Evolutionary conservation across 2,329 filamentous ascomycete genomes (phyloP).

Genomic region (Beauveria sp.): DNA sequence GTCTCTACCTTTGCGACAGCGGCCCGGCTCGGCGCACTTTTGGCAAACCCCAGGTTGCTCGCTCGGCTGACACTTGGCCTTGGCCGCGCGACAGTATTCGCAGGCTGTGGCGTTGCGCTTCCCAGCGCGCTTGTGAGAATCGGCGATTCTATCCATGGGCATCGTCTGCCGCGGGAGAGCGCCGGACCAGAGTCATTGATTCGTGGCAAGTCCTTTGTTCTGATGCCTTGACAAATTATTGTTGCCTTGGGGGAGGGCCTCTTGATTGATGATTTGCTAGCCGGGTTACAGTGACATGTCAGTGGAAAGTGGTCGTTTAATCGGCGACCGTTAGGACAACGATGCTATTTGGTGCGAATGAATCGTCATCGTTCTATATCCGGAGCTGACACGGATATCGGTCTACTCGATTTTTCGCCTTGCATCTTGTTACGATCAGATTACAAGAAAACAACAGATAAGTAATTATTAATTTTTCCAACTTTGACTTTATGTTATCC

Average conservation of each 20-base stretch:
- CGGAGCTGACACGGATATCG: background rate
- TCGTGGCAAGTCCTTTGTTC: background rate
- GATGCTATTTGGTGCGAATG: background rate
- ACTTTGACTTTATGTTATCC: too few relatives aligned
- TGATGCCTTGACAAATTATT: background rate
- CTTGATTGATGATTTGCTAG: background rate
- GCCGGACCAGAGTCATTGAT: background rate
- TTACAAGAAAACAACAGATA: too few relatives aligned
- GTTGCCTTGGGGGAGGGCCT: background rate
- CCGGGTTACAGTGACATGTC: background rate
- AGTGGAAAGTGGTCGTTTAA: background rate
- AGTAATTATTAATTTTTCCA: too few relatives aligned
- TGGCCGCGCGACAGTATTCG: slow-evolving; percentile 12
- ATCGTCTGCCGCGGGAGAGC: background rate
- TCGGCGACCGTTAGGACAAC: background rate
- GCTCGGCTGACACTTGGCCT: slow-evolving; percentile 10
- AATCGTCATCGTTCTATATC: background rate
- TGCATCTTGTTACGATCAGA: background rate
- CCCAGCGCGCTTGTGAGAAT: background rate
- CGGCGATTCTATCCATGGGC: background rate
- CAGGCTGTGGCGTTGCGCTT: slow-evolving; percentile 9
- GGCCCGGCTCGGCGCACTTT: slow-evolving; percentile 1
- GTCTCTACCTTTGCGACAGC: background rate
- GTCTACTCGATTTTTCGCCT: background rate
- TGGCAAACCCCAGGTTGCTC: slow-evolving; percentile 12